phyloP scores from a whole-genome alignment of 306 rosid species.

The Vachellia pachyceras region DNA sequence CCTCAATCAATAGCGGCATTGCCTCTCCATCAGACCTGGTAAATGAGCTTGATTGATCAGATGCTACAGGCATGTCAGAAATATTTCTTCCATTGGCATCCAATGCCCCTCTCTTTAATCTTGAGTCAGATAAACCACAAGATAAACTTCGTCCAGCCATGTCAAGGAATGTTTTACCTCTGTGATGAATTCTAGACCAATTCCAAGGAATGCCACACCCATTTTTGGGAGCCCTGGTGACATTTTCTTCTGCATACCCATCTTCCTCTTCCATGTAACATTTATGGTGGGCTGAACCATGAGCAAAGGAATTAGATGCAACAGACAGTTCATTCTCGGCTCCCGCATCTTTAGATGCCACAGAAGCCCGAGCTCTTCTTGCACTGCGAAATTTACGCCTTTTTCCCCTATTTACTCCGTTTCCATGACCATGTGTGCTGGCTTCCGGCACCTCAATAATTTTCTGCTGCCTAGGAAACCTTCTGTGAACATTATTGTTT shows the following conservation, averaged over 20 bases:
- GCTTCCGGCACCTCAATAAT: slow-evolving; percentile 64
- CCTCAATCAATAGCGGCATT: slow-evolving; percentile 83
- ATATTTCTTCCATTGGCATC: slow-evolving; percentile 65
- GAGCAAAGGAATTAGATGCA: slow-evolving; percentile 82
- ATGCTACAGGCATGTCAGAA: slow-evolving; percentile 67
- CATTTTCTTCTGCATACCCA: slow-evolving; percentile 60
- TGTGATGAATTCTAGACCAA: slow-evolving; percentile 96
- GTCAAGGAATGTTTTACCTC: slow-evolving; percentile 92
- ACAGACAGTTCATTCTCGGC: slow-evolving; percentile 86
- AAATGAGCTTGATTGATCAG: slow-evolving; percentile 71
- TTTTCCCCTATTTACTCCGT: slow-evolving; percentile 69
- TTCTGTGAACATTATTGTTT: slow-evolving; percentile 65
- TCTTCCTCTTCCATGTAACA: slow-evolving; percentile 68
- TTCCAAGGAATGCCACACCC: slow-evolving; percentile 99
- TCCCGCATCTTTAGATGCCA: slow-evolving; percentile 74
- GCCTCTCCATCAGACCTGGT: slow-evolving; percentile 81
- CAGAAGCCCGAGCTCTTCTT: slow-evolving; percentile 68
- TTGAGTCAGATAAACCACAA: slow-evolving; percentile 92
- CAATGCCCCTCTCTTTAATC: slow-evolving; percentile 65
- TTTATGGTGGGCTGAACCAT: slow-evolving; percentile 62
- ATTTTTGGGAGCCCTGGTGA: slow-evolving; percentile 83
- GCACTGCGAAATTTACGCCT: slow-evolving; percentile 77
- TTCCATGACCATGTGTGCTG: slow-evolving; percentile 59
- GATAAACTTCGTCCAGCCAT: slow-evolving; percentile 93
- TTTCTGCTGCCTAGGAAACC: slow-evolving; percentile 60